Evolutionary conservation across 805 yeast genomes (phyloP).

Genomic region (Millerozyma acaciae): DNA sequence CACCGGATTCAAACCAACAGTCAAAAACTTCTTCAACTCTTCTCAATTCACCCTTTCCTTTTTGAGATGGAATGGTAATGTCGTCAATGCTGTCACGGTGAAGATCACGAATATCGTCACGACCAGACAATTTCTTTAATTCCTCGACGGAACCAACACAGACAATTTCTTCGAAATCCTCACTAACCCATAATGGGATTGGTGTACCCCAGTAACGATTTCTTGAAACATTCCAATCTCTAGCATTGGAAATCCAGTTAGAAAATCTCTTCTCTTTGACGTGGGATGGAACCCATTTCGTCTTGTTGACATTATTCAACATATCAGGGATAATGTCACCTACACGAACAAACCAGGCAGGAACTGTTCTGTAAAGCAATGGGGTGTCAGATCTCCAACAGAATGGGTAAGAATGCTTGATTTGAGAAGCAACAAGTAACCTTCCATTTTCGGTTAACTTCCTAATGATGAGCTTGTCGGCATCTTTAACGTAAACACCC

Average conservation of each 20-base stretch:
- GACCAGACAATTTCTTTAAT: slow-evolving; percentile 81
- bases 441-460: slow-evolving; percentile 73
- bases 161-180: slow-evolving; percentile 86
- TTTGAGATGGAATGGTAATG: slow-evolving; percentile 86
- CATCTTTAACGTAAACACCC: slow-evolving; percentile 91
- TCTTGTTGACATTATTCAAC: slow-evolving; percentile 77
- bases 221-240: slow-evolving; percentile 99
- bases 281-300: slow-evolving; percentile 91
- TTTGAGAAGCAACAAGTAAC: slow-evolving; percentile 71
- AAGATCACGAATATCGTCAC: slow-evolving; percentile 73
- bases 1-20: slow-evolving; percentile 99
- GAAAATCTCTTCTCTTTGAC: slow-evolving; percentile 94
- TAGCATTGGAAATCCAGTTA: slow-evolving; percentile 97
- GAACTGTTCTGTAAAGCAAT: slow-evolving; percentile 90
- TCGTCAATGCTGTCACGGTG: slow-evolving; percentile 93
- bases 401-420: slow-evolving; percentile 96
- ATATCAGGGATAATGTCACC: slow-evolving; percentile 84
- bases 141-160: slow-evolving; percentile 91
- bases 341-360: slow-evolving; percentile 97
- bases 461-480: slow-evolving; percentile 88
- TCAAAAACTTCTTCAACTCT: slow-evolving; percentile 98
- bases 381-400: slow-evolving; percentile 99
- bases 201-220: slow-evolving; percentile 99
- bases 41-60: slow-evolving; percentile 81
- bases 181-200: slow-evolving; percentile 95